Conservation (phyloP, 1,139 yeast genomes). For the Diutina scorzettiae region DNA sequence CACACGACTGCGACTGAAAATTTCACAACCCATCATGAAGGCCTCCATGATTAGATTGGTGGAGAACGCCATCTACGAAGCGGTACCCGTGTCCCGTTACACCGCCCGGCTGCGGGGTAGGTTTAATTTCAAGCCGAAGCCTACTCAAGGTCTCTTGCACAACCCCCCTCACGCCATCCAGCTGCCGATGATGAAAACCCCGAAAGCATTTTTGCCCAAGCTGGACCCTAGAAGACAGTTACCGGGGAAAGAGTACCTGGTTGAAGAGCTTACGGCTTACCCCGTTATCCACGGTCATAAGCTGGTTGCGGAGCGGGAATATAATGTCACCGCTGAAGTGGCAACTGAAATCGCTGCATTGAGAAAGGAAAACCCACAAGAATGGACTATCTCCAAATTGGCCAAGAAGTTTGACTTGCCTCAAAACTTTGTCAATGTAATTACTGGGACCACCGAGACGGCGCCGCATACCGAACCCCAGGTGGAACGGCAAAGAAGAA, state of each 20-base stretch:
- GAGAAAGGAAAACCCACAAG: neutral
- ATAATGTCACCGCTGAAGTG: neutral
- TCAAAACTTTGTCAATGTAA: neutral
- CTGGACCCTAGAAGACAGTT: constrained; percentile 4
- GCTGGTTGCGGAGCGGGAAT: neutral
- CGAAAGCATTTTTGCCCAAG: constrained; percentile 1
- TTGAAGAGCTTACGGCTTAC: neutral
- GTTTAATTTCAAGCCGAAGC: constrained; percentile 31
- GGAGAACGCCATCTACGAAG: constrained; percentile 1
- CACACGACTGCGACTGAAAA: constrained; percentile 2
- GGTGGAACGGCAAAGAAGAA: neutral
- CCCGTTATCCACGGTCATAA: constrained; percentile 3
- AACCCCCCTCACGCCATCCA: constrained; percentile 20
- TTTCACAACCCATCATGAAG: constrained; percentile 1
- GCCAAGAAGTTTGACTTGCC: neutral
- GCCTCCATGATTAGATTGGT: constrained; percentile 3
- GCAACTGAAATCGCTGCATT: neutral
- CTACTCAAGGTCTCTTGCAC: constrained; percentile 27
- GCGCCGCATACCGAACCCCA: neutral
- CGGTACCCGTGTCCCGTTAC: constrained; percentile 4
- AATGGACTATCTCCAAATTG: constrained; percentile 4
- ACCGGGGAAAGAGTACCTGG: neutral
- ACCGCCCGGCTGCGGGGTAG: neutral
- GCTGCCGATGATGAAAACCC: constrained; percentile 4
- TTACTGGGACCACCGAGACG: neutral